Evolutionary conservation across 768 basidiomycete species (phyloP), one percentile per base, ranked within the genome.

Genomic region (Collybia mongolica): DNA sequence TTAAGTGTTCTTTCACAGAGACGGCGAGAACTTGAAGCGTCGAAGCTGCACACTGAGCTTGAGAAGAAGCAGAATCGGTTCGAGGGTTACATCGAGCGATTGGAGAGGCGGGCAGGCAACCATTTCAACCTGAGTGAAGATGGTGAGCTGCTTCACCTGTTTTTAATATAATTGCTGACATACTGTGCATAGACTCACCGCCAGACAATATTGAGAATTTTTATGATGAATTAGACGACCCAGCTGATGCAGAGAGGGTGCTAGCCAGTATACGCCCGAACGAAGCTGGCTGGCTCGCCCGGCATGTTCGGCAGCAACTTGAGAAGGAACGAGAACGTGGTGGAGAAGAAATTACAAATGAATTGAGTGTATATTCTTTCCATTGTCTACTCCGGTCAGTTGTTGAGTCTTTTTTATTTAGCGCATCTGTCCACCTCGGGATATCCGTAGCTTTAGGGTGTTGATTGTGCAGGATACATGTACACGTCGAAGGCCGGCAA

Each of bases 371-470:
- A 59, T 42, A 77, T 64, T 24, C 37, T 49, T n/a, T 19, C 22
- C 18, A 29, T 23, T 53, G 45, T 19, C 19, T 32, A 48, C 36
- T 18, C 23, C 36, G 14, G 36, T 32, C 45, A 29, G 20, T 29
- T 40, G 29, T 48, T 43, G 12, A 43, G 32, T 32, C 35, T 7
- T 41, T 18, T 54, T 20, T 60, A 86, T 54, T 20, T 60, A 86
- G 84, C 68, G 65, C 15, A 62, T 69, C 24, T 93, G 84, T 59
- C 93, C 93, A 3, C 75, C 83, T 2, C 82, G 94, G 5, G 69
- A 89, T 19, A 84, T 93, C 11, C 81, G 84, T 37, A 82, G 75
- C 45, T 93, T 96, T 68, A 76, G 91, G 38, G 81, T 95, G 5
- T 61, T 93, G 14, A 71, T 83, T 12, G 76, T 86, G 14, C 71